phyloP scores from a whole-genome alignment of 305 asterid genomes.

The Solanum hybrid region DNA sequence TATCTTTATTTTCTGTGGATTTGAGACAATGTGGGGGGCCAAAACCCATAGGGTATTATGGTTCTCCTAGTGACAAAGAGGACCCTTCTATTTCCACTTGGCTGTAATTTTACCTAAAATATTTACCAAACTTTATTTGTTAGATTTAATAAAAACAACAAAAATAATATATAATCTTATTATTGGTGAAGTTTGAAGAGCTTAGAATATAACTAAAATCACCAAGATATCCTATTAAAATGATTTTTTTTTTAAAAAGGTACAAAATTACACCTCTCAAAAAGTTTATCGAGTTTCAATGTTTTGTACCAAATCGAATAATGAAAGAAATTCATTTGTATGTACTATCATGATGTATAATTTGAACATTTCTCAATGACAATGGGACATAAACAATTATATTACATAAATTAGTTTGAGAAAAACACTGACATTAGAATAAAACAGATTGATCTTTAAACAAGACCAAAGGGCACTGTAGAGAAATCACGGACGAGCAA shows the following conservation, averaged over 20 bases:
- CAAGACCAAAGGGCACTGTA: background rate
- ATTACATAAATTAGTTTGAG: background rate
- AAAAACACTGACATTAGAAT: constrained; percentile 10
- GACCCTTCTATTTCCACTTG: background rate
- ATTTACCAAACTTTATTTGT: background rate
- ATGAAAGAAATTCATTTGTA: background rate
- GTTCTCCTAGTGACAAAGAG: background rate
- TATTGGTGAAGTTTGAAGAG: too few relatives aligned
- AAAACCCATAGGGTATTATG: constrained; percentile 3
- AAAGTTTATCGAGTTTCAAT: background rate
- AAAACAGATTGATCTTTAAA: background rate
- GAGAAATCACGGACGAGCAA: constrained; percentile 22
- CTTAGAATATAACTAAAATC: too few relatives aligned
- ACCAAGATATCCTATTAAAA: too few relatives aligned
- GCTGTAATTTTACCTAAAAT: background rate
- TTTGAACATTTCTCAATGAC: background rate
- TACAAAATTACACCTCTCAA: too few relatives aligned
- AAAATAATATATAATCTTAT: background rate
- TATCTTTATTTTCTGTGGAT: background rate
- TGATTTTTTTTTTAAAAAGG: background rate
- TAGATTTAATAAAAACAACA: background rate
- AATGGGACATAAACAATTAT: background rate
- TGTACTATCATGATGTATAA: background rate
- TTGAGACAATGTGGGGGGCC: constrained; percentile 34
- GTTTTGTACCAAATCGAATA: background rate